phyloP scores from a whole-genome alignment of 331 rosid species.

The Rhamnella rubrinervis region DNA sequence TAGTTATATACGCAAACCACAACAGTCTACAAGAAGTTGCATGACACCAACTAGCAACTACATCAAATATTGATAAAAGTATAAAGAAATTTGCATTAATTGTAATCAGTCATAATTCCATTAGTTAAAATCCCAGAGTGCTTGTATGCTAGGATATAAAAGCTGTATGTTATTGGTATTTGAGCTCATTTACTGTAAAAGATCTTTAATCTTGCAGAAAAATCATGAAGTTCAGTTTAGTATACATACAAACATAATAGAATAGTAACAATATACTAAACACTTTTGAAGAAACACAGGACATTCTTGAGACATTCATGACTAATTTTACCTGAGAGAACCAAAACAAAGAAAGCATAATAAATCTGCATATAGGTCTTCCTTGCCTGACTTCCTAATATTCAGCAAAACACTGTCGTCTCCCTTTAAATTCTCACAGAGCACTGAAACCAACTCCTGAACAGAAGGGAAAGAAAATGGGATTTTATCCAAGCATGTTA shows the following conservation, averaged over 20 bases:
- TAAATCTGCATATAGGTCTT: slow-evolving; percentile 80
- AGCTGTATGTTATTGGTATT: too few species aligned
- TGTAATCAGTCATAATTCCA: too few species aligned
- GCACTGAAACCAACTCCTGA: slow-evolving; percentile 58
- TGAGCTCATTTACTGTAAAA: too few species aligned
- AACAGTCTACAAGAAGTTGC: too few species aligned
- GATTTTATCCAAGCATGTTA: slow-evolving; percentile 19
- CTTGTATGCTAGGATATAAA: too few species aligned
- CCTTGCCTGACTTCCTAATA: slow-evolving; percentile 88
- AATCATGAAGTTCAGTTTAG: too few species aligned
- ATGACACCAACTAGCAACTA: too few species aligned
- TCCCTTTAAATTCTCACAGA: slow-evolving; percentile 59
- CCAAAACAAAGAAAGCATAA: slow-evolving; percentile 75
- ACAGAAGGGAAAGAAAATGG: slow-evolving; percentile 12
- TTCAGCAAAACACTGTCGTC: slow-evolving; percentile 55
- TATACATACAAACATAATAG: neutral
- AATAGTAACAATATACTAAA: slow-evolving; percentile 2
- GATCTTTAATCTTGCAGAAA: too few species aligned
- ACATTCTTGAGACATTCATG: slow-evolving; percentile 17
- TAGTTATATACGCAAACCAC: too few species aligned
- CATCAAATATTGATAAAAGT: too few species aligned
- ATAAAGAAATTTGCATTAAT: too few species aligned
- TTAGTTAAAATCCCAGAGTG: too few species aligned
- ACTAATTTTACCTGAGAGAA: slow-evolving; percentile 57
- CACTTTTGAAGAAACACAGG: slow-evolving; percentile 7